phyloP scores from a whole-genome alignment of 1,284 basidiomycete species.

The Rhodotorula glutinis region DNA sequence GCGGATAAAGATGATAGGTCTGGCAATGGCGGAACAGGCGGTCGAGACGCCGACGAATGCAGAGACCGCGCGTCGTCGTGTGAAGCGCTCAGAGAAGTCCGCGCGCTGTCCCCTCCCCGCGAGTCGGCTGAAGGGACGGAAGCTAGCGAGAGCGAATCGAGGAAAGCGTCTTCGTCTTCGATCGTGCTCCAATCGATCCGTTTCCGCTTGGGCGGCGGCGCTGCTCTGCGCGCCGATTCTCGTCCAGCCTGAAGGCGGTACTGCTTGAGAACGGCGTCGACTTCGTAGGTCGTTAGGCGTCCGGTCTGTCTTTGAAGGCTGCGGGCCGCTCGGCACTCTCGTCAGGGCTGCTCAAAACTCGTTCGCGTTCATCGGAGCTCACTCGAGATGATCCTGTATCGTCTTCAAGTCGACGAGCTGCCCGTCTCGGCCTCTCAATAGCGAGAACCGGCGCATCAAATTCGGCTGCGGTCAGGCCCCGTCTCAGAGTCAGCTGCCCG shows the following conservation, averaged over 20 bases:
- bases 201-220: slow-evolving; percentile 11
- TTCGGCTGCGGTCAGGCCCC: slow-evolving; percentile 15
- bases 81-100: neutral
- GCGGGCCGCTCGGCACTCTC: neutral
- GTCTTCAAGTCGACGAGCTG: slow-evolving; percentile 21
- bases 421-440: slow-evolving; percentile 24
- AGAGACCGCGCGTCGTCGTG: neutral
- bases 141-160: neutral
- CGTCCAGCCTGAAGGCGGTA: slow-evolving; percentile 19
- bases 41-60: neutral
- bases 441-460: slow-evolving; percentile 33
- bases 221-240: neutral
- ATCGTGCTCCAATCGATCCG: slow-evolving; percentile 24
- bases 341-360: neutral
- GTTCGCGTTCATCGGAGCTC: neutral
- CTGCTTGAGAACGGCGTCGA: slow-evolving; percentile 28
- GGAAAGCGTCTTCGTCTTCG: neutral
- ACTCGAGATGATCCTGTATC: slow-evolving; percentile 28
- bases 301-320: slow-evolving; percentile 27
- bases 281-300: slow-evolving; percentile 19
- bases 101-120: neutral
- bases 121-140: neutral
- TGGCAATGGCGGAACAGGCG: neutral
- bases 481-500: neutral
- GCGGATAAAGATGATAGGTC: too few species aligned